phyloP scores from a whole-genome alignment of 2,329 filamentous ascomycete genomes.

The Colletotrichum sojae region DNA sequence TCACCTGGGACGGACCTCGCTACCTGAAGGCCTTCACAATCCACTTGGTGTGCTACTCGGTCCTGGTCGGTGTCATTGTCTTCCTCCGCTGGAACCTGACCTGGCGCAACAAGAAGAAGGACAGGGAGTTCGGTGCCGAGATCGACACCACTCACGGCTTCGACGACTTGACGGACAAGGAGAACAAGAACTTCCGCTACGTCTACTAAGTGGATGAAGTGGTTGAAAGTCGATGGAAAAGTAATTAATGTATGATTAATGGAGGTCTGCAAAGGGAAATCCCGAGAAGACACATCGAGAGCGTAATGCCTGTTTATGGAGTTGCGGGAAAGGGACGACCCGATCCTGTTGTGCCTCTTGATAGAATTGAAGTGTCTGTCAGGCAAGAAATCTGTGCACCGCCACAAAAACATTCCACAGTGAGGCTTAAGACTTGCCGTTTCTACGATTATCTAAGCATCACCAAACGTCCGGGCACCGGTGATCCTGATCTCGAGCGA shows the following conservation, averaged over 20 bases:
- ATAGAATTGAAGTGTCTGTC: no score
- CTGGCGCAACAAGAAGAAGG: constrained; percentile 44
- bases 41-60: constrained; percentile 52
- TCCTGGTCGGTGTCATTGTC: constrained; percentile 45
- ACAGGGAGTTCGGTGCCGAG: constrained; percentile 25
- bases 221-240: no score
- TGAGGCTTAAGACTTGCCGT: no score
- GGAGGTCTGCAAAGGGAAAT: neutral
- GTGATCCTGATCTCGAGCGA: neutral
- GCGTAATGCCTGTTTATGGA: no score
- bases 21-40: constrained; percentile 53
- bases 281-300: neutral
- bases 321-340: no score
- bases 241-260: neutral
- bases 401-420: no score
- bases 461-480: neutral
- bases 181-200: constrained; percentile 42
- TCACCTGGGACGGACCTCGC: constrained; percentile 49
- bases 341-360: no score
- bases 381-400: no score
- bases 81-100: constrained; percentile 42
- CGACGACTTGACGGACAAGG: constrained; percentile 41
- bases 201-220: constrained; percentile 20
- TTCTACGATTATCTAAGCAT: no score
- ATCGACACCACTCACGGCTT: constrained; percentile 39